Evolutionary conservation across 31 red algal genomes (phyloP), one percentile per base, ranked within the genome.

Genomic region (Porphyra umbilicalis): DNA sequence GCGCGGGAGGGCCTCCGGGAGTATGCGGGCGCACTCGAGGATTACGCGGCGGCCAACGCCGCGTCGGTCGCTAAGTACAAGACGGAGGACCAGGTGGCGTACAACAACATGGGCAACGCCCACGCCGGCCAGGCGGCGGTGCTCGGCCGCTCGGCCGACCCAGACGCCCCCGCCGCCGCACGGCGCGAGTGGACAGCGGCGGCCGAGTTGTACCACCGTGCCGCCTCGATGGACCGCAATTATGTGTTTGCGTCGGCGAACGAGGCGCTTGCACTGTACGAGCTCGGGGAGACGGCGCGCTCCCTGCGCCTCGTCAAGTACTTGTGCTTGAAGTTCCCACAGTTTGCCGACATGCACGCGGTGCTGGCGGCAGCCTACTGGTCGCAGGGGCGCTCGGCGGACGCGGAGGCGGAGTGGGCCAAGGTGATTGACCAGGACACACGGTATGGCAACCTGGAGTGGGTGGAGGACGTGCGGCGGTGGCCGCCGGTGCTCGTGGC

Each of bases 31-130:
- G 89, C 89, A 16, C 35, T 91, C 8, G 1, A 79, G 33, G 77
- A 57, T 4, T 91, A 86, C 33, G 35, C 85, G 33, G 42, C n/a
- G 14, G 79, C 85, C 31, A 88, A 88, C 80, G 76, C 86, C 10
- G 31, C 39, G 75, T 80, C 75, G 25, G 38, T 84, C n/a, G 38
- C 75, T 14, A 39, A 77, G 79, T 92, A 38, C 32, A 80, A 80
- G 25, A 78, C 67, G 31, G 30, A 76, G 35, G 90, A 92, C 34
- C 38, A 81, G 8, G 90, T 88, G 15, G 86, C 90, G 6, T 36
- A 84, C 29, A 92, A 92, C 77, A 92, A 92, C 32, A 83, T 83
- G 8, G 89, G 89, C 42, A 91, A 91, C 77, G 89, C 89, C 16
- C 83, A 86, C 81, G 89, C 79, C 1, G 83, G 78, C 13, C 37